Evolutionary conservation across 2,329 filamentous ascomycete genomes (phyloP).

Genomic region (Tolypocladium tundrense): DNA sequence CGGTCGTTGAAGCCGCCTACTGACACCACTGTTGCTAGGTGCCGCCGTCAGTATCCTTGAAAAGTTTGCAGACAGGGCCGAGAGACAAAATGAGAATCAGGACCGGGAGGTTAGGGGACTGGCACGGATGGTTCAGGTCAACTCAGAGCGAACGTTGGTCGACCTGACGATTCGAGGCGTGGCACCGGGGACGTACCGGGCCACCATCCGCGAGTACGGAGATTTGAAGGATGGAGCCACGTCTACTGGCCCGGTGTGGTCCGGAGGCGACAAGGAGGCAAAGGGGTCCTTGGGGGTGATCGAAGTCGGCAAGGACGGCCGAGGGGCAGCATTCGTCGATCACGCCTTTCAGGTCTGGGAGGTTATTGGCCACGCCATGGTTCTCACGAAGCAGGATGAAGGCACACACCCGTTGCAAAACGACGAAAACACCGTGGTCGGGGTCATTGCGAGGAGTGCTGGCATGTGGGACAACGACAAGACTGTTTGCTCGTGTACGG

Average conservation of each 20-base stretch:
- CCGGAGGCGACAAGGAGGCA: conserved; percentile 37
- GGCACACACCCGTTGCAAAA: conserved; percentile 48
- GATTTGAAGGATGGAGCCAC: conserved; percentile 77
- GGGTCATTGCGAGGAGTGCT: conserved; percentile 88
- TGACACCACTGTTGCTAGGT: conserved; percentile 28
- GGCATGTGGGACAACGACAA: conserved; percentile 99
- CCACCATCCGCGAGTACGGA: conserved; percentile 75
- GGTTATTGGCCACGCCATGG: conserved; percentile 85
- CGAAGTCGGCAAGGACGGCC: conserved; percentile 63
- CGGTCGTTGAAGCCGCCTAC: neutral
- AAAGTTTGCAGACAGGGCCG: conserved; percentile 55
- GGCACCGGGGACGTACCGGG: conserved; percentile 68
- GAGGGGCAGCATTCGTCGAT: conserved; percentile 73
- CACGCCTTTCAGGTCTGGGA: conserved; percentile 86
- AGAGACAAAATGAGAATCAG: conserved; percentile 28
- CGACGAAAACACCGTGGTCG: conserved; percentile 76
- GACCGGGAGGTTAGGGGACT: conserved; percentile 66
- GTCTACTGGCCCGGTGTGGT: conserved; percentile 77
- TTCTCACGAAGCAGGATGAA: conserved; percentile 60
- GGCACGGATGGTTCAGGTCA: conserved; percentile 88
- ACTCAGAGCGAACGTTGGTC: conserved; percentile 65
- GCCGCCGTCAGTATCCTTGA: conserved; percentile 94
- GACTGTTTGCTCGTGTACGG: conserved; percentile 94
- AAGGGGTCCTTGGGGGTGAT: conserved; percentile 59
- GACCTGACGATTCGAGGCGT: conserved; percentile 83